Percentiles rank a stretch among this genome's conserved stretches.
Evolutionary conservation across 768 basidiomycete species (phyloP).

Genomic region (Pleurotus tuoliensis): DNA sequence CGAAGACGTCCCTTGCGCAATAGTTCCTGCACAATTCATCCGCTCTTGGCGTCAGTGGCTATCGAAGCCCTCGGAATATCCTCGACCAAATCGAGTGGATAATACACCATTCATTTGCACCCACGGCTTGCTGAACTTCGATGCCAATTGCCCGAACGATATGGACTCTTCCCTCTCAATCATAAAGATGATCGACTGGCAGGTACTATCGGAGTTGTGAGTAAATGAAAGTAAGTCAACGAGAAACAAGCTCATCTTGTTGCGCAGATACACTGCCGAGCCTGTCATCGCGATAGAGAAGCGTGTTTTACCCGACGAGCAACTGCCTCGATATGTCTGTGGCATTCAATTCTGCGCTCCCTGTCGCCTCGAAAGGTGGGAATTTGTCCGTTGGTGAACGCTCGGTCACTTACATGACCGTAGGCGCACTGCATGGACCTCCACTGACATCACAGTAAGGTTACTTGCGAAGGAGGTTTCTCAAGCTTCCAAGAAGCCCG

Average conservation of each 20-base stretch:
- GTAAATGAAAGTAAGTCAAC: slow-evolving; percentile 17
- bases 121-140: slow-evolving; percentile 60
- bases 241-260: background rate
- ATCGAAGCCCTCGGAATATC: slow-evolving; percentile 44
- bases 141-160: slow-evolving; percentile 61
- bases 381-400: background rate
- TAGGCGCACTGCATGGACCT: slow-evolving; percentile 55
- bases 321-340: slow-evolving; percentile 35
- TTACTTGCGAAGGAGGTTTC: slow-evolving; percentile 19
- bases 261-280: slow-evolving; percentile 51
- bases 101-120: slow-evolving; percentile 63
- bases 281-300: slow-evolving; percentile 50
- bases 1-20: slow-evolving; percentile 48
- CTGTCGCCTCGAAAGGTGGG: slow-evolving; percentile 58
- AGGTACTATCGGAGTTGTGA: slow-evolving; percentile 53
- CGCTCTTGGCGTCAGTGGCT: slow-evolving; percentile 72
- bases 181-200: slow-evolving; percentile 65
- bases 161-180: slow-evolving; percentile 52
- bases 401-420: slow-evolving; percentile 4
- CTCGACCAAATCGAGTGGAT: slow-evolving; percentile 60
- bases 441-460: slow-evolving; percentile 60
- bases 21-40: slow-evolving; percentile 60
- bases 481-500: background rate
- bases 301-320: slow-evolving; percentile 22
- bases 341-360: slow-evolving; percentile 53